Evolutionary conservation across 2,329 filamentous ascomycete species (phyloP).

Genomic region (Botrytis porri): DNA sequence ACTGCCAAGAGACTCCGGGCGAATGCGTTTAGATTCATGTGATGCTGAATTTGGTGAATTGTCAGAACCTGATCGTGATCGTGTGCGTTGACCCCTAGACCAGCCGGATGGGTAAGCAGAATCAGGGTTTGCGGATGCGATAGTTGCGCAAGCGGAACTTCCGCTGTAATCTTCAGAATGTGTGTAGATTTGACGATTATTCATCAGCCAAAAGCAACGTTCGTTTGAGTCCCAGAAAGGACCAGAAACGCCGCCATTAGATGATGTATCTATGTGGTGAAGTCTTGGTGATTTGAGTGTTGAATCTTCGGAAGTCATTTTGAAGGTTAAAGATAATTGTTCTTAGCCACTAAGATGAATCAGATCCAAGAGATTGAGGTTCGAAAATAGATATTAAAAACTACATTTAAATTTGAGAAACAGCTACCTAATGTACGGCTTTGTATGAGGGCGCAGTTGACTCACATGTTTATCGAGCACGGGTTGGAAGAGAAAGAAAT

Average conservation of each 20-base stretch:
- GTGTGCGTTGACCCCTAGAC: conserved; percentile 12
- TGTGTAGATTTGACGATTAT: conserved; percentile 18
- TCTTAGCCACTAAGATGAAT: neutral
- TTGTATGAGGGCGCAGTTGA: conserved; percentile 1
- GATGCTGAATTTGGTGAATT: neutral
- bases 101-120: conserved; percentile 15
- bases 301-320: conserved; percentile 1
- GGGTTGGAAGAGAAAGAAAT: neutral
- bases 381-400: neutral
- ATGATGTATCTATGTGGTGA: conserved; percentile 15
- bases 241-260: conserved; percentile 9
- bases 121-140: conserved; percentile 8
- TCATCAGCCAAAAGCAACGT: conserved; percentile 16
- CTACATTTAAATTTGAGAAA: neutral
- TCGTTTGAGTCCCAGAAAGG: conserved; percentile 16
- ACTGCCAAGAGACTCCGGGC: neutral
- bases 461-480: neutral
- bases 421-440: conserved; percentile 6
- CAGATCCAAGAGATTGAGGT: neutral
- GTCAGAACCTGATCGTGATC: conserved; percentile 11
- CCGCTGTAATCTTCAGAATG: conserved; percentile 13
- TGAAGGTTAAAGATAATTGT: neutral
- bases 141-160: conserved; percentile 19
- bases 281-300: neutral
- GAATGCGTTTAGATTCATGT: conserved; percentile 12